Evolutionary conservation across 2,329 filamentous ascomycete species (phyloP), one percentile per base, ranked within the genome.

Genomic region (Pestalotiopsis sp.): DNA sequence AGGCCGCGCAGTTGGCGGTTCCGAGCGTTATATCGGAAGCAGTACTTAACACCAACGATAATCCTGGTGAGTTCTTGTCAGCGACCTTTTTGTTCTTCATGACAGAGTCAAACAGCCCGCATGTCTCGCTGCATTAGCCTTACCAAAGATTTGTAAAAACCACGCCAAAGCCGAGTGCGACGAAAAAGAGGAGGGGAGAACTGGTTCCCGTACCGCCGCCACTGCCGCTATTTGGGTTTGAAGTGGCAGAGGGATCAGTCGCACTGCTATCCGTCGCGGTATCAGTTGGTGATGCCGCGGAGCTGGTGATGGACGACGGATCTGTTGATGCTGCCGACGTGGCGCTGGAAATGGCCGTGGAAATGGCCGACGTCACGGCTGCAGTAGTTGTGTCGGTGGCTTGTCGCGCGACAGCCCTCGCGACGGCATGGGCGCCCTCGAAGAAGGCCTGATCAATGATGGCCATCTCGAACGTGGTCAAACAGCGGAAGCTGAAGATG

Each of bases 111-210:
- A n/a, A 41, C 59, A 66, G 56, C 20, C 27, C 45, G 17, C 45
- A 9, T 52, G 6, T n/a, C 20, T 17, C 45, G 45, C 17, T 3
- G 31, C 27, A 38, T 5, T 68, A 27, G 41, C 36, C 92, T 84
- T 87, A 98, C 96, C 96, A 99, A 81, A 99, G 84, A 81, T 99
- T 99, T 64, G 96, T 99, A 78, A 99, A 99, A 59, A 99, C 96
- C 23, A 99, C 96, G 75, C 96, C 96, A 76, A 99, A 98, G 4
- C 96, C 96, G 38, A 99, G 85, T 17, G 96, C 95, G 68, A 98
- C 94, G 79, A 98, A 98, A 83, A 98, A 98, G 5, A 96, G 84
- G 68, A 96, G 81, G 52, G 93, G 93, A 49, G 92, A 94, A 78
- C 87, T 93, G 59, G 90, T 92, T 7, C 71, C 45, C 87, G 84